These are phyloP conservation scores for Penicillium coprophilum DNA, from an alignment of 495 filamentous ascomycete species.

Conservation along the genomic window DNA sequence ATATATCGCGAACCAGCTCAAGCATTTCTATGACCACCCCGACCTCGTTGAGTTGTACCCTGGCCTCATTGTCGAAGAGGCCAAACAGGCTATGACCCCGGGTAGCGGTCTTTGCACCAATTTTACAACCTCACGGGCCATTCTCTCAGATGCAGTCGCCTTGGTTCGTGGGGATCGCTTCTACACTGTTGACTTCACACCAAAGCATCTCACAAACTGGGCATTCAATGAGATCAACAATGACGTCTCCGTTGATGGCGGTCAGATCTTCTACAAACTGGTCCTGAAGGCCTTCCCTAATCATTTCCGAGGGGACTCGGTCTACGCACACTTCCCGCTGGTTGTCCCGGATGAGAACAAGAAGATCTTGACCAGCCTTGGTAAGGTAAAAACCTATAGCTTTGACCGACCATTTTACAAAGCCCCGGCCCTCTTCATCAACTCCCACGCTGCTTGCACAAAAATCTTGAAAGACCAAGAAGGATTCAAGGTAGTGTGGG, in stretches of 20 bases:
- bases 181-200: constrained; percentile 74
- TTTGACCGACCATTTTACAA: constrained; percentile 46
- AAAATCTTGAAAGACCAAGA: constrained; percentile 49
- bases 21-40: constrained; percentile 73
- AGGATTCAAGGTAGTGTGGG: constrained; percentile 59
- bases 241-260: constrained; percentile 52
- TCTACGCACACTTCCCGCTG: constrained; percentile 61
- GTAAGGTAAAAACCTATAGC: constrained; percentile 48
- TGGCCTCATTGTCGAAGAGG: constrained; percentile 77
- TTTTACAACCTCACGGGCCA: constrained; percentile 78
- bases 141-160: constrained; percentile 82
- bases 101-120: constrained; percentile 80
- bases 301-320: constrained; percentile 54
- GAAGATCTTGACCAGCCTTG: constrained; percentile 49
- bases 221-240: constrained; percentile 56
- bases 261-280: constrained; percentile 61
- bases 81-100: constrained; percentile 69
- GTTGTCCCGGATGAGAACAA: constrained; percentile 56
- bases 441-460: constrained; percentile 49
- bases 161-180: constrained; percentile 86
- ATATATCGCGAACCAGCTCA: constrained; percentile 67
- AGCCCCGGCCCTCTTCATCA: constrained; percentile 40
- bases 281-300: constrained; percentile 60
- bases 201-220: constrained; percentile 80
- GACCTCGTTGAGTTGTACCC: constrained; percentile 83